These are phyloP conservation scores for Eimeria falciformis DNA, from an alignment of 169 alveolate species.

Conservation along the genomic window DNA sequence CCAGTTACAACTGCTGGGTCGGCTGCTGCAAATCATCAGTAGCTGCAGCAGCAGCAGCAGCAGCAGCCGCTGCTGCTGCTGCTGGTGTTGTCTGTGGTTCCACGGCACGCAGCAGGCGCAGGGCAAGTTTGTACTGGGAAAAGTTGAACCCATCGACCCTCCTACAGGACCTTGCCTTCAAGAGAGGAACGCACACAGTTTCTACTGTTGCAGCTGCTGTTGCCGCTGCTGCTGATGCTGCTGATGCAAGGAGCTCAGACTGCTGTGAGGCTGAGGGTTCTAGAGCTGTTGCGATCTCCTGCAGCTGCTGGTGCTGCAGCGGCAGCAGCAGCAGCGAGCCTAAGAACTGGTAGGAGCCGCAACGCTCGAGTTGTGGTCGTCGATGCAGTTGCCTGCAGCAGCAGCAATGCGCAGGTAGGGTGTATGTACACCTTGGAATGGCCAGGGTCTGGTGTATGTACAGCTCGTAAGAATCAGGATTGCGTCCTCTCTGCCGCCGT, in stretches of 20 bases:
- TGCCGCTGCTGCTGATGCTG: not conserved
- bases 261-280: not conserved
- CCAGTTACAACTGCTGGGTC: not conserved
- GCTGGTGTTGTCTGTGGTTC: slow-evolving; percentile 8
- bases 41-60: not conserved
- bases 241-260: not conserved
- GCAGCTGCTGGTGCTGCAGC: slow-evolving; percentile 21
- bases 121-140: not conserved
- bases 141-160: not conserved
- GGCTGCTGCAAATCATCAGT: not conserved
- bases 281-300: not conserved
- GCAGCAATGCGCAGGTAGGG: too few relatives aligned
- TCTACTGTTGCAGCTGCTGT: not conserved
- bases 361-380: not conserved
- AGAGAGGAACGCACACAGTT: not conserved
- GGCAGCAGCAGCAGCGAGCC: not conserved
- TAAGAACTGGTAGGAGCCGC: not conserved
- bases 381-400: not conserved
- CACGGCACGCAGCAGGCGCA: not conserved
- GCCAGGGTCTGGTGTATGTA: too few relatives aligned
- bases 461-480: too few relatives aligned
- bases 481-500: too few relatives aligned
- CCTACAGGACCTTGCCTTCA: not conserved
- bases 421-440: too few relatives aligned
- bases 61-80: not conserved